Conservation (phyloP, 116 monocot genomes). For the Papilionanthe hybrid region DNA sequence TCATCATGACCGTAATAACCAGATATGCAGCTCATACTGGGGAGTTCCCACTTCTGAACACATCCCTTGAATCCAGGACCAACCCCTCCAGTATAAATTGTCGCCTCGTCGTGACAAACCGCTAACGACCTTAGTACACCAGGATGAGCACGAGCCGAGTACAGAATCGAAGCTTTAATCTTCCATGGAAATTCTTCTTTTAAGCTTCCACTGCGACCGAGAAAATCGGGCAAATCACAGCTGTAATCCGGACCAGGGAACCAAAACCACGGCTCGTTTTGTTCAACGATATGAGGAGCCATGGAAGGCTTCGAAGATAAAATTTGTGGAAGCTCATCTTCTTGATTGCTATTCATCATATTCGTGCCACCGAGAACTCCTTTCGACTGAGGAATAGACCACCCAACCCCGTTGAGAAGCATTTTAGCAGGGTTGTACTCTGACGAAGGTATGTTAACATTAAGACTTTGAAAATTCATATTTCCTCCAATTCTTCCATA, state of each 20-base stretch:
- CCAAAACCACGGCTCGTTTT: constrained; percentile 90
- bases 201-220: constrained; percentile 43
- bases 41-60: constrained; percentile 93
- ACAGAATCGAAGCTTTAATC: constrained; percentile 72
- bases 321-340: constrained; percentile 33
- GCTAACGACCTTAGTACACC: constrained; percentile 74
- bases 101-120: constrained; percentile 67
- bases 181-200: constrained; percentile 90
- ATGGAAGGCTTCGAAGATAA: constrained; percentile 9
- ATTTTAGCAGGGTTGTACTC: constrained; percentile 72
- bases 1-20: constrained; percentile 99
- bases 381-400: constrained; percentile 89
- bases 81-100: constrained; percentile 81
- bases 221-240: constrained; percentile 57
- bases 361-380: constrained; percentile 30
- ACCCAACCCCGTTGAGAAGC: constrained; percentile 74
- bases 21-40: constrained; percentile 70
- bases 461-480: constrained; percentile 26
- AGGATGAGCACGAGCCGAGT: constrained; percentile 85
- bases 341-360: constrained; percentile 27
- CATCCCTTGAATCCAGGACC: constrained; percentile 94
- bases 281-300: constrained; percentile 15
- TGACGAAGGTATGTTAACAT: constrained; percentile 21
- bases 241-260: constrained; percentile 53
- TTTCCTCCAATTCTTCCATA: constrained; percentile 31